Evolutionary conservation across 495 filamentous ascomycete genomes (phyloP).

Genomic region (Hyphodiscus hymeniophilus): DNA sequence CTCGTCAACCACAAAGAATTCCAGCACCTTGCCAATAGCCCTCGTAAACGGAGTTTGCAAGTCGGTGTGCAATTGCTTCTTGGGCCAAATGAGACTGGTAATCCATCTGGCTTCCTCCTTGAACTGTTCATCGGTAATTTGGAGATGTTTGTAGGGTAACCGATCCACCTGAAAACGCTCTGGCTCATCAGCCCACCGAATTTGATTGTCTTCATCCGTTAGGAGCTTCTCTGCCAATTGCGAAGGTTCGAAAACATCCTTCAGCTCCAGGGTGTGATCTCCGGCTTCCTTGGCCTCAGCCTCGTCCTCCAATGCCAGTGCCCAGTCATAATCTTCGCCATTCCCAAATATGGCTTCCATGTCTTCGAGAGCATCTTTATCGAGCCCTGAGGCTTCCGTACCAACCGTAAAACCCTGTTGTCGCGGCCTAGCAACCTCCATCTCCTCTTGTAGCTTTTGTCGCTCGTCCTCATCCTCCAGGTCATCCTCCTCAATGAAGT

Average conservation of each 20-base stretch:
- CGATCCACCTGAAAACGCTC: slow-evolving; percentile 91
- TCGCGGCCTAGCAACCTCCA: slow-evolving; percentile 70
- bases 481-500: slow-evolving; percentile 95
- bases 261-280: slow-evolving; percentile 68
- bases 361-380: slow-evolving; percentile 86
- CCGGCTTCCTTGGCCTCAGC: slow-evolving; percentile 63
- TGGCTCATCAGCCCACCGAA: slow-evolving; percentile 78
- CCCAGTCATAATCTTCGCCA: slow-evolving; percentile 91
- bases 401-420: slow-evolving; percentile 57
- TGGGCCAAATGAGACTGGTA: slow-evolving; percentile 75
- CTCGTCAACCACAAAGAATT: slow-evolving; percentile 87
- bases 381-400: slow-evolving; percentile 63
- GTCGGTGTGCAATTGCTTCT: slow-evolving; percentile 62
- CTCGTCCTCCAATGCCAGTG: slow-evolving; percentile 76
- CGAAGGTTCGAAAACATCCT: slow-evolving; percentile 96
- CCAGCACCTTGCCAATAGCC: slow-evolving; percentile 84
- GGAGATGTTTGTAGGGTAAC: slow-evolving; percentile 72
- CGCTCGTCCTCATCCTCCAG: slow-evolving; percentile 78
- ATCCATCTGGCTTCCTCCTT: slow-evolving; percentile 90
- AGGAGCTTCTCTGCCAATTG: slow-evolving; percentile 88
- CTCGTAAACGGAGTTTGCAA: slow-evolving; percentile 76
- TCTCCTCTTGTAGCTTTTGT: slow-evolving; percentile 71
- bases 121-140: slow-evolving; percentile 70
- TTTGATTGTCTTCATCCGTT: slow-evolving; percentile 88
- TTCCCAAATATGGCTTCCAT: slow-evolving; percentile 94